These are phyloP conservation scores for Maudiozyma turicensis DNA, from an alignment of 805 yeast species.

Conservation along the genomic window DNA sequence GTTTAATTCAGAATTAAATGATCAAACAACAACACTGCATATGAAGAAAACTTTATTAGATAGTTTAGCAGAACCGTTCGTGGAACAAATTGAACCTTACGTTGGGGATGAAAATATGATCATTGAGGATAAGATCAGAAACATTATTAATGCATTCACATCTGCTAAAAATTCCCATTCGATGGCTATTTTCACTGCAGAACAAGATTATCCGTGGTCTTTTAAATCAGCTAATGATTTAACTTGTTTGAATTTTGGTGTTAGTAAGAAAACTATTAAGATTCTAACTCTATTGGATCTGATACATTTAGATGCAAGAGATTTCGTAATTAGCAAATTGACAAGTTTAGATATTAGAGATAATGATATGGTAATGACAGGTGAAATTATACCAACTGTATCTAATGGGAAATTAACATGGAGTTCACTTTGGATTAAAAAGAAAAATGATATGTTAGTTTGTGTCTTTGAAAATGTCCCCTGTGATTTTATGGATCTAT, in stretches of 20 bases:
- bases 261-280: slow-evolving; percentile 50
- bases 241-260: slow-evolving; percentile 78
- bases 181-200: slow-evolving; percentile 78
- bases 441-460: slow-evolving; percentile 54
- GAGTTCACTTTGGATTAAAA: slow-evolving; percentile 60
- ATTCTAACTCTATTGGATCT: slow-evolving; percentile 61
- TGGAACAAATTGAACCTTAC: slow-evolving; percentile 17
- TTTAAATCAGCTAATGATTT: slow-evolving; percentile 78
- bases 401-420: slow-evolving; percentile 12
- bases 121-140: slow-evolving; percentile 4
- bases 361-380: slow-evolving; percentile 53
- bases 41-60: slow-evolving; percentile 19
- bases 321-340: slow-evolving; percentile 51
- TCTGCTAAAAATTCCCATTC: slow-evolving; percentile 61
- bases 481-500: slow-evolving; percentile 49
- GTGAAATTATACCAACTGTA: slow-evolving; percentile 70
- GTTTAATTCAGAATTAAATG: slow-evolving; percentile 7
- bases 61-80: slow-evolving; percentile 25
- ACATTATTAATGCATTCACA: slow-evolving; percentile 47
- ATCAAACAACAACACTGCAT: slow-evolving; percentile 5
- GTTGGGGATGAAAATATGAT: neutral
- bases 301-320: slow-evolving; percentile 63
- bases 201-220: slow-evolving; percentile 62
- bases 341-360: slow-evolving; percentile 18
- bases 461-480: slow-evolving; percentile 81